A percentile compares a stretch with the other conserved stretches of the same genome.
Evolutionary conservation across 1,284 basidiomycete genomes (phyloP).

Genomic region (Puccinia triticina): DNA sequence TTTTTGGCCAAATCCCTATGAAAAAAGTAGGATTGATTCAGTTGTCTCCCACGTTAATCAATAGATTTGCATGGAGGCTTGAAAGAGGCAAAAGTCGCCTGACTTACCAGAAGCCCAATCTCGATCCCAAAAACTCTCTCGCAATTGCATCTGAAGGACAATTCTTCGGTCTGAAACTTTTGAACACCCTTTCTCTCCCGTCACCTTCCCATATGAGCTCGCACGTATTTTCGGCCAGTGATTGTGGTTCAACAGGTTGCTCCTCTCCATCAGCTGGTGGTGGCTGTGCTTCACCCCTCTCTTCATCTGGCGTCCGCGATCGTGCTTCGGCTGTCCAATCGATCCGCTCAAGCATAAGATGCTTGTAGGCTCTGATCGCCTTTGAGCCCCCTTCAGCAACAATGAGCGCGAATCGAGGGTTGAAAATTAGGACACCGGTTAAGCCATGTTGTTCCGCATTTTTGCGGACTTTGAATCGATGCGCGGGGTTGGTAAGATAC

Average conservation of each 20-base stretch:
- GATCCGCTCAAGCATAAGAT: slow-evolving; percentile 83
- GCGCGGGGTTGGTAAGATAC: slow-evolving; percentile 84
- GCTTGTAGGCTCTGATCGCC: slow-evolving; percentile 83
- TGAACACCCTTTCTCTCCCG: slow-evolving; percentile 79
- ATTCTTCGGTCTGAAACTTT: slow-evolving; percentile 76
- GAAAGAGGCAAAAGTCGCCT: neutral
- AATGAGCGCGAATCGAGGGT: slow-evolving; percentile 83
- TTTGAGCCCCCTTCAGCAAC: slow-evolving; percentile 90
- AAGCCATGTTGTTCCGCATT: slow-evolving; percentile 90
- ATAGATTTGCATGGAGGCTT: neutral
- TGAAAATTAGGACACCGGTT: slow-evolving; percentile 85
- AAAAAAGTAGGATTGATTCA: neutral
- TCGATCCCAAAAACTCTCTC: slow-evolving; percentile 50
- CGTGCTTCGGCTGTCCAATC: slow-evolving; percentile 91
- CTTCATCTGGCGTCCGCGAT: slow-evolving; percentile 69
- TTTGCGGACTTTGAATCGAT: slow-evolving; percentile 93
- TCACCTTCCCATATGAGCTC: slow-evolving; percentile 91
- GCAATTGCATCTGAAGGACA: slow-evolving; percentile 76
- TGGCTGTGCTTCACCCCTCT: slow-evolving; percentile 47
- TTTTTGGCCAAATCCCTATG: slow-evolving; percentile 51
- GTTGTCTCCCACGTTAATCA: neutral
- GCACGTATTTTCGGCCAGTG: slow-evolving; percentile 82
- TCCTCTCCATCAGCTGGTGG: slow-evolving; percentile 62
- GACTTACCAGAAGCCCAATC: slow-evolving; percentile 48
- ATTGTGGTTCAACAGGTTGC: slow-evolving; percentile 64